Percentiles rank a stretch among this genome's conserved stretches.
phyloP scores from a whole-genome alignment of 2,329 filamentous ascomycete species.

The Pseudogymnoascus sp. region DNA sequence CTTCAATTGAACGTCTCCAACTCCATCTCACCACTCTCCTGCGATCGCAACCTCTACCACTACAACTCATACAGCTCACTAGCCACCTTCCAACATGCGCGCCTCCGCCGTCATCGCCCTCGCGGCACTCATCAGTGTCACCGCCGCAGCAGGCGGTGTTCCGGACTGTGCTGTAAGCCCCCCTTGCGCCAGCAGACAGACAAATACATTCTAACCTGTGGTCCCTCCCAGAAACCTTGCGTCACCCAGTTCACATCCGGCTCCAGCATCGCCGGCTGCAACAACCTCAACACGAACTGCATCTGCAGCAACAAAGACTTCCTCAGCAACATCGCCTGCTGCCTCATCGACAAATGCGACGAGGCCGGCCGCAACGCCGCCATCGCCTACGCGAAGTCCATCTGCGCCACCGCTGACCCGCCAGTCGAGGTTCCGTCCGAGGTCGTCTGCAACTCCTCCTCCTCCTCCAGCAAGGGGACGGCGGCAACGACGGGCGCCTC shows the following conservation, averaged over 20 bases:
- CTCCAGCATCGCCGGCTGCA: conserved; percentile 36
- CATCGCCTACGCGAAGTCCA: conserved; percentile 29
- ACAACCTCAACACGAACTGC: conserved; percentile 39
- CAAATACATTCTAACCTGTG: not conserved
- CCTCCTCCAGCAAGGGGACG: not conserved
- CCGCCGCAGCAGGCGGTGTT: conserved; percentile 32
- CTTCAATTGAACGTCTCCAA: not conserved
- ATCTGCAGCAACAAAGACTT: conserved; percentile 43
- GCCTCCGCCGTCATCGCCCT: conserved; percentile 38
- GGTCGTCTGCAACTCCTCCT: conserved; percentile 4
- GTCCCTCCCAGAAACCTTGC: conserved; percentile 28
- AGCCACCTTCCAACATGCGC: conserved; percentile 15
- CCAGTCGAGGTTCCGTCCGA: conserved; percentile 24
- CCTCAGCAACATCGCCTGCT: conserved; percentile 44
- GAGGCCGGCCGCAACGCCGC: conserved; percentile 34
- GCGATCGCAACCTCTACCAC: conserved; percentile 14
- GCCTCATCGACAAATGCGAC: conserved; percentile 40
- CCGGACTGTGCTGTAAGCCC: conserved; percentile 51
- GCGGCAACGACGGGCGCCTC: not conserved
- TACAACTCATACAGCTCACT: conserved; percentile 13
- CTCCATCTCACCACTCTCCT: conserved; percentile 9
- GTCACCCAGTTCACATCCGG: conserved; percentile 33
- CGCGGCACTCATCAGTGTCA: conserved; percentile 41
- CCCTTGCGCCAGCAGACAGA: not conserved
- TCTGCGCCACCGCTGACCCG: conserved; percentile 31